These are phyloP conservation scores for Gymnopilus dilepis DNA, from an alignment of 768 basidiomycete genomes.

Conservation along the genomic window DNA sequence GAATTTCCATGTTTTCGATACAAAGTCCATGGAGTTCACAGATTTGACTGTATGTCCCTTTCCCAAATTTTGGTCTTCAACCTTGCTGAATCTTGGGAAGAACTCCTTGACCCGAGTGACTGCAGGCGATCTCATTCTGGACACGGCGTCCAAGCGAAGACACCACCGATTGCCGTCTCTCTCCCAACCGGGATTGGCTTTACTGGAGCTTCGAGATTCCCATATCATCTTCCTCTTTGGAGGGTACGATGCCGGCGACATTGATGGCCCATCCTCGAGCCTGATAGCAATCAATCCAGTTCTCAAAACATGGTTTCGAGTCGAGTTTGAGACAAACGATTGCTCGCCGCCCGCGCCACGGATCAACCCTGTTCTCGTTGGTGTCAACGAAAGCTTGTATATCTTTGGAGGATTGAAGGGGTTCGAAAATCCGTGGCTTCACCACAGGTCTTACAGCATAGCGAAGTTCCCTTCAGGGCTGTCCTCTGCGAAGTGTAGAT, in stretches of 20 bases:
- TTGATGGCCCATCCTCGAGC: neutral
- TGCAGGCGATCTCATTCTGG: neutral
- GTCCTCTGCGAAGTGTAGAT: neutral
- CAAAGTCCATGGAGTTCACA: slow-evolving; percentile 1
- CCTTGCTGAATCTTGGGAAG: neutral
- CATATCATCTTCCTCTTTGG: slow-evolving; percentile 6
- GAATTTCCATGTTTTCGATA: slow-evolving; percentile 8
- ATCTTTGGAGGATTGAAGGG: slow-evolving; percentile 4
- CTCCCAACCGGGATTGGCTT: neutral
- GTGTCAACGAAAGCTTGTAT: neutral
- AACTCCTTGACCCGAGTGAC: neutral
- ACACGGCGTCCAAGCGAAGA: too few relatives aligned
- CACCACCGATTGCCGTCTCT: neutral
- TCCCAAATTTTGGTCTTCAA: neutral
- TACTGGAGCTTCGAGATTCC: neutral
- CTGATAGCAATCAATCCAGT: slow-evolving; percentile 7
- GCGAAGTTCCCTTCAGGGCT: neutral
- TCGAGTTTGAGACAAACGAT: neutral
- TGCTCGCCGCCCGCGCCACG: neutral
- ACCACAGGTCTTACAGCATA: slow-evolving; percentile 5
- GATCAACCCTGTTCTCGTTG: slow-evolving; percentile 1
- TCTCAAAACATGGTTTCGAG: slow-evolving; percentile 2
- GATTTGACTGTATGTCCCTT: neutral
- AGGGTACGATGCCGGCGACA: neutral
- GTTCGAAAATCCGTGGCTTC: neutral